phyloP scores from a whole-genome alignment of 1,284 basidiomycete species.

The Ustilago loliicola region DNA sequence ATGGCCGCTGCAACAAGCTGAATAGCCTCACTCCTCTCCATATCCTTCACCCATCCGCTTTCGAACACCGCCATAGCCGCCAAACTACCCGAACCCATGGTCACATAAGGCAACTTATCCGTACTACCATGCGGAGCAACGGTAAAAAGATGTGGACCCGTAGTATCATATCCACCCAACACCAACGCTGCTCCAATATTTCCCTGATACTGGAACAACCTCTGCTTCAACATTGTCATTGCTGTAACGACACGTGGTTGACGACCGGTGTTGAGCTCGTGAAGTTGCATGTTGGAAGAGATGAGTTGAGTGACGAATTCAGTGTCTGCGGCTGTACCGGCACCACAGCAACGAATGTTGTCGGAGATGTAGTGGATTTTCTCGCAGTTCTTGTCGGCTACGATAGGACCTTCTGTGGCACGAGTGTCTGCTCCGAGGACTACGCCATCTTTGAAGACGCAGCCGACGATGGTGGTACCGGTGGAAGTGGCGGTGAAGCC shows the following conservation, averaged over 20 bases:
- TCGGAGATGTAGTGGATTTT: constrained; percentile 89
- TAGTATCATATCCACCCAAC: constrained; percentile 93
- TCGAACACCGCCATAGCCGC: constrained; percentile 99
- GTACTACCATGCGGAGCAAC: constrained; percentile 97
- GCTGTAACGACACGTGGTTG: constrained; percentile 87
- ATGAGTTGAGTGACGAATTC: constrained; percentile 79
- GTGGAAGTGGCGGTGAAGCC: constrained; percentile 74
- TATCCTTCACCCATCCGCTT: constrained; percentile 83
- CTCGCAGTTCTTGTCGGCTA: constrained; percentile 99
- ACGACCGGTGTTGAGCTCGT: constrained; percentile 67
- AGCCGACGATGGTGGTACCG: constrained; percentile 95
- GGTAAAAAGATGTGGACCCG: constrained; percentile 95
- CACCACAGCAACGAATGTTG: constrained; percentile 93
- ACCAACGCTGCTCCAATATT: constrained; percentile 95
- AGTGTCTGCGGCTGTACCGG: constrained; percentile 97
- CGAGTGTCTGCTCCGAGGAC: constrained; percentile 96
- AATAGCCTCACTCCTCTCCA: constrained; percentile 88
- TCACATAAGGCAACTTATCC: constrained; percentile 98
- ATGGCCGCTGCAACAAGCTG: constrained; percentile 87
- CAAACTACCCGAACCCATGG: constrained; percentile 95
- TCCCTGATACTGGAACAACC: constrained; percentile 89
- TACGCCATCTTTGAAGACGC: constrained; percentile 89
- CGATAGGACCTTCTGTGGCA: constrained; percentile 92
- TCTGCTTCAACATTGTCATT: constrained; percentile 97
- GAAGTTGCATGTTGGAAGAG: constrained; percentile 68